Percentiles rank a stretch among this genome's conserved stretches.
Conservation (phyloP, 108 stramenopile species). For the Pseudonitzschia pungens region DNA sequence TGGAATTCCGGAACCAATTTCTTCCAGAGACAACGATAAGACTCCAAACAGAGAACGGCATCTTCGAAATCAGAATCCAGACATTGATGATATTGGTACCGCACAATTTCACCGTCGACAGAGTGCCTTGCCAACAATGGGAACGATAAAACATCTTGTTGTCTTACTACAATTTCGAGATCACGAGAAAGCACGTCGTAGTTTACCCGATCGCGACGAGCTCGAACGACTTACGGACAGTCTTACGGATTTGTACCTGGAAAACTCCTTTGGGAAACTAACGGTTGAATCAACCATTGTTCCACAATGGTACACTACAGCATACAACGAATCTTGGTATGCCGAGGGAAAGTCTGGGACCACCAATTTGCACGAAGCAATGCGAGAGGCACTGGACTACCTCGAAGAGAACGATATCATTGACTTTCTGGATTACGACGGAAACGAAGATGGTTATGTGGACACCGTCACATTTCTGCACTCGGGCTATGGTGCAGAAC, state of each 20-base stretch:
- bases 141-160: conserved; percentile 32
- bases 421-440: conserved; percentile 33
- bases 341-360: conserved; percentile 13
- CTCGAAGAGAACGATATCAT: conserved; percentile 23
- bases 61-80: neutral
- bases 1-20: neutral
- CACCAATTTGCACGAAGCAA: conserved; percentile 13
- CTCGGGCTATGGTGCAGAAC: conserved; percentile 77
- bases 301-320: conserved; percentile 25
- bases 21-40: neutral
- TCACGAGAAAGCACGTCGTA: conserved; percentile 22
- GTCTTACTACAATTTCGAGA: conserved; percentile 34
- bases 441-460: conserved; percentile 40
- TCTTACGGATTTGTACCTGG: conserved; percentile 25
- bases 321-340: conserved; percentile 26
- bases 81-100: neutral
- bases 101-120: neutral
- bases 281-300: conserved; percentile 31
- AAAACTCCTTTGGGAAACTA: conserved; percentile 38
- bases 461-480: conserved; percentile 69
- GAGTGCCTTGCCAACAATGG: conserved; percentile 13
- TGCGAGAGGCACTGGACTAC: conserved; percentile 17
- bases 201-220: conserved; percentile 13
- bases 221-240: neutral
- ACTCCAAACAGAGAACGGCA: neutral